Base-by-base conservation (phyloP, 495 filamentous ascomycete genomes). In the Tetracladium setigerum region DNA sequence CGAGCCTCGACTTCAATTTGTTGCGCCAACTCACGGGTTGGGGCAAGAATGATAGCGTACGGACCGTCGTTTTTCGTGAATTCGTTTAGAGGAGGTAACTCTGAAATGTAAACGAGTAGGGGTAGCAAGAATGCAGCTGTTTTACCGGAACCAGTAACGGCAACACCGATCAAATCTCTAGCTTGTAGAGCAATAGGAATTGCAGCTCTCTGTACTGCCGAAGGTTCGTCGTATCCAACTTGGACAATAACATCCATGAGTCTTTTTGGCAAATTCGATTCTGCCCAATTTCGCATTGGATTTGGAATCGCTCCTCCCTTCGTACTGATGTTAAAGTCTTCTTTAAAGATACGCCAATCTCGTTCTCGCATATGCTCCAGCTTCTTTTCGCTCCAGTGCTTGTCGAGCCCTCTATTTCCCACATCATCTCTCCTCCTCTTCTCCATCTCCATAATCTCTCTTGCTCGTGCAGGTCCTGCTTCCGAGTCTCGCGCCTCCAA, bases 271-370 rank as follows among this genome's bases (percentile, higher is more conserved):
- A 99, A 70, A 4, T 74, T 71, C 18, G 88, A 92, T 62, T 99
- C 92, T 37, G 78, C 63, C 92, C 92, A 99, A 35, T 79, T 90
- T 16, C 92, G 88, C 92, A 97, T 97, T 1, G 92, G 92, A 51
- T 95, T 89, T 1, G 92, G 92, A 37, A 99, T 90, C 12, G 77
- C 77, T 30, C 92, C 92, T 24, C 78, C 77, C 64, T 95, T 95
- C 14, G 89, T 96, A 32, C 77, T 72, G 65, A 99, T 99, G 57
- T 95, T 95, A 71, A 95, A 97, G 61, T 99, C 92, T 67, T 97
- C 94, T 70, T 97, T 97, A 76, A 99, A 95, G 55, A 99, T 97
- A 60, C 92, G 86, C 94, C 94, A 99, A 62, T 99, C 92, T 58
- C 92, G 75, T 70, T 97, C 90, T 53, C 89, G 87, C 92, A 99